phyloP scores from a whole-genome alignment of 495 filamentous ascomycete genomes.

The Apodospora peruviana region DNA sequence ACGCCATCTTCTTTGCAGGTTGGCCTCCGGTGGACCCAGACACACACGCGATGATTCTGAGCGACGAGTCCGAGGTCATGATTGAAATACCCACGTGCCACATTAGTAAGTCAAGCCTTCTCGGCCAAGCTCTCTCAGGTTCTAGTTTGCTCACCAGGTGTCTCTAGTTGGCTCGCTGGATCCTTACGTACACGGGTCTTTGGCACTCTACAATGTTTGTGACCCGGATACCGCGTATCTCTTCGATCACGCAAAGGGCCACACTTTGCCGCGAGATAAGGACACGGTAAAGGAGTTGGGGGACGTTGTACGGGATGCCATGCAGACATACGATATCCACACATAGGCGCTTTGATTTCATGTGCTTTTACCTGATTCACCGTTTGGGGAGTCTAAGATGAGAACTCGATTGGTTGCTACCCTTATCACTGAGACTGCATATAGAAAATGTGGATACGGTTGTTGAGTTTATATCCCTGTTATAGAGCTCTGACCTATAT shows the following conservation, averaged over 20 bases:
- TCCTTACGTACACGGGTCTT: slow-evolving; percentile 49
- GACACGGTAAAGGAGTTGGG: slow-evolving; percentile 45
- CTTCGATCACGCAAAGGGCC: slow-evolving; percentile 56
- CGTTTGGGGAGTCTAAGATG: no score
- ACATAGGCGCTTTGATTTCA: slow-evolving; percentile 7
- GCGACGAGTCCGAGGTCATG: slow-evolving; percentile 47
- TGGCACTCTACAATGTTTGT: slow-evolving; percentile 56
- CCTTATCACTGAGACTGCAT: no score
- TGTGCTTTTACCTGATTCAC: neutral
- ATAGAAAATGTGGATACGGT: no score
- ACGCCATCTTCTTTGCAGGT: slow-evolving; percentile 51
- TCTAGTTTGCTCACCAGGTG: neutral
- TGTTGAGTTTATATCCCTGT: no score
- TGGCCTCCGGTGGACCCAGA: slow-evolving; percentile 50
- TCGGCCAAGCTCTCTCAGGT: neutral
- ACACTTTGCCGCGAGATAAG: slow-evolving; percentile 48
- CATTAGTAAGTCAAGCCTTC: slow-evolving; percentile 36
- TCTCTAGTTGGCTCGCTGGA: slow-evolving; percentile 48
- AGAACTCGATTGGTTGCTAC: no score
- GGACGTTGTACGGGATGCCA: slow-evolving; percentile 38
- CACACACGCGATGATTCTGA: slow-evolving; percentile 39
- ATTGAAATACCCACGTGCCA: slow-evolving; percentile 54
- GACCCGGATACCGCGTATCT: slow-evolving; percentile 50
- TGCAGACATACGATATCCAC: slow-evolving; percentile 20
- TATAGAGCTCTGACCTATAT: no score